Evolutionary conservation across 192 early-diverging fungal genomes (phyloP).

Genomic region (Pilaira anomala): DNA sequence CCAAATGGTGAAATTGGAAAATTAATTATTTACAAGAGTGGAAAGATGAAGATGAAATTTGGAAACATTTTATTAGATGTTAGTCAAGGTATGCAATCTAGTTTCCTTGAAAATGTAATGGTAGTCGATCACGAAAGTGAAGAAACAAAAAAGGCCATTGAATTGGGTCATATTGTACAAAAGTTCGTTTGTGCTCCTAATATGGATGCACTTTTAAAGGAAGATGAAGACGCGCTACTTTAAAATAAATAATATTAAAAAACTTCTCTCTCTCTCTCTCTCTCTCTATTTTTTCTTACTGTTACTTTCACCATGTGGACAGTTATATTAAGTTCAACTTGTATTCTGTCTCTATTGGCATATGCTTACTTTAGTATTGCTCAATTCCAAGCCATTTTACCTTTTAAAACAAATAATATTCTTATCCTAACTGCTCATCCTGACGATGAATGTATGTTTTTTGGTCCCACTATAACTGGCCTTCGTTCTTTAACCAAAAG

Average conservation of each 20-base stretch:
- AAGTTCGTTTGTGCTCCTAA: conserved; percentile 60
- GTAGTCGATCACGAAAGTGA: conserved; percentile 49
- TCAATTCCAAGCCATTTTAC: not conserved
- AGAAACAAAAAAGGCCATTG: conserved; percentile 42
- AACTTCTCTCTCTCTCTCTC: not conserved
- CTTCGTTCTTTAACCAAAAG: conserved; percentile 35
- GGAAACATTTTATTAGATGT: conserved; percentile 63
- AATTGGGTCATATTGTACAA: conserved; percentile 56
- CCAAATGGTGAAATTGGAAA: conserved; percentile 58
- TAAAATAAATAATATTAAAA: conserved; percentile 7
- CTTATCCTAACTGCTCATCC: conserved; percentile 86
- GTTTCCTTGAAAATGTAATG: conserved; percentile 58
- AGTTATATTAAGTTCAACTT: not conserved
- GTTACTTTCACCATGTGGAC: not conserved
- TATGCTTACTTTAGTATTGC: conserved; percentile 7
- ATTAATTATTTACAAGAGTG: conserved; percentile 59
- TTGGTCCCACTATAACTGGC: conserved; percentile 71
- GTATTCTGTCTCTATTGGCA: not conserved
- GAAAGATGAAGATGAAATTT: conserved; percentile 61
- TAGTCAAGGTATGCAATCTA: conserved; percentile 44
- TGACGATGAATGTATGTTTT: conserved; percentile 99
- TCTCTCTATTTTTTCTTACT: not conserved
- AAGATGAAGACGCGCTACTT: conserved; percentile 16
- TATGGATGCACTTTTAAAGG: conserved; percentile 42
- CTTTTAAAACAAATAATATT: conserved; percentile 19